Base-by-base conservation (phyloP, 257 asterid species). In the Nicotiana obtusifolia region DNA sequence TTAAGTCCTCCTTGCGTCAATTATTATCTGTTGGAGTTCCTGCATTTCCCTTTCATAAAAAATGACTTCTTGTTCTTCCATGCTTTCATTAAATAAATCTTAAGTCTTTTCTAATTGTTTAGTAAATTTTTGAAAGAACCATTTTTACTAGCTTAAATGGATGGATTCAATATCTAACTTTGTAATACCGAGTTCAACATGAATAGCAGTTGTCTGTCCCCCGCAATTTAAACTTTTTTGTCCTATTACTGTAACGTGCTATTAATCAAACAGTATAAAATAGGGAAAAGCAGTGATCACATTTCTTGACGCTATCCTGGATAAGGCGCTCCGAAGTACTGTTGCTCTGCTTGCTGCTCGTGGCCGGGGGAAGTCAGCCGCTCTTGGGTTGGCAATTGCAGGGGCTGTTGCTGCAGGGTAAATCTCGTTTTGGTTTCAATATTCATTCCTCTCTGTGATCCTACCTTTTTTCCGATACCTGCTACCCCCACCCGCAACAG, bases 361-460 rank as follows among this genome's bases (percentile, higher is more conserved):
- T 84, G 97, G 99, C 41, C 95, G 99, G 76, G 99, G 99, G 81
- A 95, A 95, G 89, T 95, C 99, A 30, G 97, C 99, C 81, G 97
- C 99, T 78, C 98, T 95, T 86, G 99, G 99, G 65, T 86, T 95
- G 66, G 97, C 98, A 81, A 86, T 95, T 77, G 92, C 99, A 35
- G 98, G 99, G 81, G 98, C 98, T 84, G 87, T 93, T 85, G 98
- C 95, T 77, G 92, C 97, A 5, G 99, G 99, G 97, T 92, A 92
- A 77, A 83, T 82, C 64, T 83, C 30, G 49, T 60, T 86, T 82
- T 60, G 76, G 59, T 71, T 59, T 28, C 44, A 35, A 79, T 81
- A 76, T n/a, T 52, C 67, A n/a, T 62, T 61, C 54, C 6, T 47
- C 19, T 13, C 15, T 64, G 10, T 33, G 44, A 30, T 3, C 37